Evolutionary conservation across 2,329 filamentous ascomycete species (phyloP), one percentile per base, ranked within the genome.

Genomic region (Trichoderma aggressivum): DNA sequence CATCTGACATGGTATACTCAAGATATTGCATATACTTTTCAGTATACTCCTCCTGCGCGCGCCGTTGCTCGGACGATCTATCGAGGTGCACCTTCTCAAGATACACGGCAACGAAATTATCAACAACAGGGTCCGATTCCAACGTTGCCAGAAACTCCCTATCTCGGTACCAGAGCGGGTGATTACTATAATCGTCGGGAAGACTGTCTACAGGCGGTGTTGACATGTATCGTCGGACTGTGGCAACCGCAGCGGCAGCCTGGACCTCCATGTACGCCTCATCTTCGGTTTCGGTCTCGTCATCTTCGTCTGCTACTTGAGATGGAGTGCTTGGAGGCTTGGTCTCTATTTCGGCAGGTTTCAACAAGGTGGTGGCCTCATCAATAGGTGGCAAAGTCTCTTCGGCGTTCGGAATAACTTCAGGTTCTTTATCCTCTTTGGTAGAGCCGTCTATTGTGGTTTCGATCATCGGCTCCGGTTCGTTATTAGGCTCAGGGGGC

Each of bases 181-280:
- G 80, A 60, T 81, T 80, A 58, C 78, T 77, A 71, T 83, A 86
- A 63, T 84, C 78, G 30, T 34, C 28, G 0, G 88, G 88, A 2
- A 90, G 79, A 53, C 83, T 85, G 12, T 89, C 86, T 12, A 87
- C 74, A 1, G 87, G 86, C 2, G 88, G 88, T 2, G 88, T 90
- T 26, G 80, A 78, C 79, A 87, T 86, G 70, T 83, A 85, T 67
- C 85, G 82, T 12, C 87, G 83, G n/a, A 69, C 66, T 16, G 66
- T 53, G 32, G 43, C 66, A 32, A 30, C 39, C 7, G 66, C 66
- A 7, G 28, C 66, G 32, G 86, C 83, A 7, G 81, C 80, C 53
- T 86, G 84, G 30, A 86, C 78, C n/a, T 83, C 83, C 72, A 84
- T 80, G 47, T 82, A 83, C n/a, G 86, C 83, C 47, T 86, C 82